A percentile compares a stretch with the other conserved stretches of the same genome.
These are phyloP conservation scores for Pelargonium nanum DNA, from an alignment of 345 rosid genomes.

Conservation along the genomic window DNA sequence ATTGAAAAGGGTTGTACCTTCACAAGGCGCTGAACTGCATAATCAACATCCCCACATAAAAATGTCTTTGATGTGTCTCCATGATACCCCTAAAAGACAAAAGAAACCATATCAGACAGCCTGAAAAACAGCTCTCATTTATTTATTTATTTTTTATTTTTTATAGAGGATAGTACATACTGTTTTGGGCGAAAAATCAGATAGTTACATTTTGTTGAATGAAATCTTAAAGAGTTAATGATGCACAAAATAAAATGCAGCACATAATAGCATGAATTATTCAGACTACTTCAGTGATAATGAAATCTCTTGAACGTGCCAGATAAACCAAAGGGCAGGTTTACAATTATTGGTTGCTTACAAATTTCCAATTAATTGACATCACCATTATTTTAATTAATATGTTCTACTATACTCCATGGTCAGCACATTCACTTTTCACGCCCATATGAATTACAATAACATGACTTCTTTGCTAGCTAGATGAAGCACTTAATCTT, in stretches of 20 bases:
- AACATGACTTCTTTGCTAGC: no score
- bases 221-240: neutral
- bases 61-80: slow-evolving; percentile 91
- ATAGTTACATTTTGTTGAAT: no score
- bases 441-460: no score
- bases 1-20: slow-evolving; percentile 26
- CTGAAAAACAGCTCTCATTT: no score
- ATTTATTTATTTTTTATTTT: no score
- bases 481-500: no score
- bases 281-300: neutral
- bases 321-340: neutral
- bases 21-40: slow-evolving; percentile 49
- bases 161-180: neutral
- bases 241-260: neutral
- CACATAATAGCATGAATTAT: neutral
- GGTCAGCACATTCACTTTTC: no score
- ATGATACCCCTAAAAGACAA: slow-evolving; percentile 65
- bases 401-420: no score
- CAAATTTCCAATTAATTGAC: no score
- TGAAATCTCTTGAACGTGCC: neutral
- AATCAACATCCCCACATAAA: slow-evolving; percentile 63
- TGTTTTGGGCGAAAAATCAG: neutral
- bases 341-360: neutral
- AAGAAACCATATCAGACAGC: slow-evolving; percentile 3
- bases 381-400: no score